phyloP scores from a whole-genome alignment of 257 asterid genomes.

The Gentiana macrophylla region DNA sequence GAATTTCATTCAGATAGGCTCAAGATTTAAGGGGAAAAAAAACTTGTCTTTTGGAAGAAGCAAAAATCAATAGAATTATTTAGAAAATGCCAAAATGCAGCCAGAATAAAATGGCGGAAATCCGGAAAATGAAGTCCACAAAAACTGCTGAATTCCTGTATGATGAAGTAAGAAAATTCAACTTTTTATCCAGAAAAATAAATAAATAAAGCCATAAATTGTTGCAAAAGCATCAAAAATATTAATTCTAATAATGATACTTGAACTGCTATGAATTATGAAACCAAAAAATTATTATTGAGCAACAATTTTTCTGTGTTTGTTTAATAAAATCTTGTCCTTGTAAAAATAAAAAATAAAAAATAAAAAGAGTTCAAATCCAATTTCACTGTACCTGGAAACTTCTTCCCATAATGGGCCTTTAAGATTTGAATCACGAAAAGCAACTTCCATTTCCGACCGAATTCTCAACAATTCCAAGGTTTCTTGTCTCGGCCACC shows the following conservation, averaged over 20 bases:
- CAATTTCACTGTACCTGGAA: constrained; percentile 43
- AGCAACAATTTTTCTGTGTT: no score
- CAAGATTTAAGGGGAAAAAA: constrained; percentile 2
- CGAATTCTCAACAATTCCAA: constrained; percentile 72
- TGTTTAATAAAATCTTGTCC: background rate
- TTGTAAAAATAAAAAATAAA: background rate
- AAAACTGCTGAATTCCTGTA: constrained; percentile 47
- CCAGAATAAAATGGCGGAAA: constrained; percentile 32
- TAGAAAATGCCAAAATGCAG: constrained; percentile 38
- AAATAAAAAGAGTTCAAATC: background rate
- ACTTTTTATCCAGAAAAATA: constrained; percentile 11
- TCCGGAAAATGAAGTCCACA: constrained; percentile 33
- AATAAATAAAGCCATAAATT: constrained; percentile 13
- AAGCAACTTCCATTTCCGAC: constrained; percentile 77
- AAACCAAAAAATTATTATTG: no score
- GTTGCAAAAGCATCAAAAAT: constrained; percentile 25
- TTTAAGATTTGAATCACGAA: constrained; percentile 80
- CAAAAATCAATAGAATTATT: constrained; percentile 13
- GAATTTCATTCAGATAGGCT: constrained; percentile 5
- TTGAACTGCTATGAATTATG: no score
- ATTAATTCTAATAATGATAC: constrained; percentile 9
- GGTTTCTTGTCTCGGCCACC: constrained; percentile 98
- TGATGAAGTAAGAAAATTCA: constrained; percentile 23
- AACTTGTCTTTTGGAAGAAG: background rate
- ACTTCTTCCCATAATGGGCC: constrained; percentile 98